Evolutionary conservation across 2,329 filamentous ascomycete genomes (phyloP).

Genomic region (Curvularia hawaiiensis): DNA sequence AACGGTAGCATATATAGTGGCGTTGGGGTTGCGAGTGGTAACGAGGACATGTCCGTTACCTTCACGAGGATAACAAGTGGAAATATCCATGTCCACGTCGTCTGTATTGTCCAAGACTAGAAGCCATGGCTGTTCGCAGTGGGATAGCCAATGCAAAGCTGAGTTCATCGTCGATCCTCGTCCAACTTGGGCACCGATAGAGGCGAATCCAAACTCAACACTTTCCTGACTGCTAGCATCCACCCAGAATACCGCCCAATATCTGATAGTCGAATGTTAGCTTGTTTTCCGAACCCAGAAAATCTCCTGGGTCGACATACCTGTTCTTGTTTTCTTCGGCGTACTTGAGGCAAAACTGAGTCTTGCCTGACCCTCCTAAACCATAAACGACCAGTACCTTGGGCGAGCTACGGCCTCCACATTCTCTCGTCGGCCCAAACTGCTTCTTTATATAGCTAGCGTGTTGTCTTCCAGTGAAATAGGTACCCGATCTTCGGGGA

Average conservation of each 20-base stretch:
- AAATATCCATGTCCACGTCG: constrained; percentile 20
- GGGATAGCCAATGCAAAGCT: constrained; percentile 27
- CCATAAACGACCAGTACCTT: constrained; percentile 43
- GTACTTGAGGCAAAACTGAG: constrained; percentile 47
- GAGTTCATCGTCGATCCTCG: constrained; percentile 33
- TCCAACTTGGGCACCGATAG: constrained; percentile 32
- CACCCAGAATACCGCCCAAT: constrained; percentile 47
- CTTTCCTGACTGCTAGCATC: constrained; percentile 36
- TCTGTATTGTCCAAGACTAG: constrained; percentile 39
- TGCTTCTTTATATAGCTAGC: too few species aligned
- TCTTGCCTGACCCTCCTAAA: constrained; percentile 50
- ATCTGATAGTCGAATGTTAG: constrained; percentile 10
- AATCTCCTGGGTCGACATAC: too few species aligned
- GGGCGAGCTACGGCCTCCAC: background rate
- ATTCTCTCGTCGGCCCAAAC: background rate
- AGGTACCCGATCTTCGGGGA: background rate
- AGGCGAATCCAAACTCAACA: constrained; percentile 30
- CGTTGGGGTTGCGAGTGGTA: constrained; percentile 32
- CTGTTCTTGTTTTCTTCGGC: constrained; percentile 37
- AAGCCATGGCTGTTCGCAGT: constrained; percentile 29
- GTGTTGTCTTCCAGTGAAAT: background rate
- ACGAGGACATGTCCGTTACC: constrained; percentile 33
- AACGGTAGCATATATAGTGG: constrained; percentile 20
- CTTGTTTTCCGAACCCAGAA: too few species aligned
- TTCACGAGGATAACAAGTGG: constrained; percentile 29